Base-by-base conservation (phyloP, 1,139 yeast genomes). In the Kodamaea ohmeri region DNA sequence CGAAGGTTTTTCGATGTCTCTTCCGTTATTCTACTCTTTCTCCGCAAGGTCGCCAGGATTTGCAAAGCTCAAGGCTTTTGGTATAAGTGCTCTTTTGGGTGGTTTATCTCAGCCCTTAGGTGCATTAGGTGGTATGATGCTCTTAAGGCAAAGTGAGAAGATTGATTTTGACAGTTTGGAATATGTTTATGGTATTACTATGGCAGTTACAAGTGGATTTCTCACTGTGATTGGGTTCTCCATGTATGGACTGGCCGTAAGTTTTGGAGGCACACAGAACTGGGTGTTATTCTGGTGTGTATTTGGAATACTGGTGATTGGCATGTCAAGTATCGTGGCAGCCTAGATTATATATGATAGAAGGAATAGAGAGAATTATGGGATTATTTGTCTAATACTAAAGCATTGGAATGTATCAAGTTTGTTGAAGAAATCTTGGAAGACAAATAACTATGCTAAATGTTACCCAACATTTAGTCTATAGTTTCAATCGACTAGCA, bases 1-100 rank as follows among this genome's bases (percentile, higher is more conserved):
- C n/a, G 98, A 92, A 60, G 98, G 98, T 0, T 89, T 92, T 56
- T 80, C 94, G 17, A 89, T 92, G 86, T 88, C 96, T 14, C 69
- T 90, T 41, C 98, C 98, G 0, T 66, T 92, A 30, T 92, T 82
- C 55, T 76, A 89, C 40, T 88, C 94, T 14, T 67, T 70, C 51
- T 48, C 63, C 6, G 45, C 53, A 4, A 31, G 50, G 1, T 17
- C 26, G 13, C 39, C 51, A 1, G 45, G 48, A 11, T 50, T 42
- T 32, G 65, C 73, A 16, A 78, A 95, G 47, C 50, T 72, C 30
- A 73, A 76, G 47, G 95, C 97, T 0, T 64, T 88, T 16, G 45
- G 71, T 1, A 74, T 84, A 8, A 76, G 89, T 26, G 78, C 85
- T 0, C 47, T 82, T 0, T 64, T 92, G 15, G 97, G 97, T 3